These are phyloP conservation scores for Apiospora rasikravindrae DNA, from an alignment of 2,329 filamentous ascomycete species.

Conservation along the genomic window DNA sequence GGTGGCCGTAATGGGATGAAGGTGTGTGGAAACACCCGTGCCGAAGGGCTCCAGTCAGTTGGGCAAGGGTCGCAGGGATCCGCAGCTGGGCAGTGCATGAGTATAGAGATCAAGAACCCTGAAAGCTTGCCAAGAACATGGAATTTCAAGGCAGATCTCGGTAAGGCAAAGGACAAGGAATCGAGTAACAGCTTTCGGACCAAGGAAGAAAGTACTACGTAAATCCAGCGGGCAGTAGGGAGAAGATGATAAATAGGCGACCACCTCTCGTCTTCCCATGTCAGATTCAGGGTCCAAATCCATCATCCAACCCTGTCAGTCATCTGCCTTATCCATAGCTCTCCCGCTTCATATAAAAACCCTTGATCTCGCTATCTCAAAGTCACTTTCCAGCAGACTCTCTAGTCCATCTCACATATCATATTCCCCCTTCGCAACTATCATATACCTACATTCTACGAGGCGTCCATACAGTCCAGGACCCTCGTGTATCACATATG, in stretches of 20 bases:
- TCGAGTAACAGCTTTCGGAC: not conserved
- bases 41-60: not conserved
- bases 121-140: slow-evolving; percentile 1
- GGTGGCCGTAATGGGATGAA: not conserved
- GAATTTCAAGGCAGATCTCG: slow-evolving; percentile 7
- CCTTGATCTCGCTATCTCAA: not conserved
- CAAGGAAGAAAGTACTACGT: not conserved
- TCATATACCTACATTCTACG: too few species aligned
- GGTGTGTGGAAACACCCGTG: not conserved
- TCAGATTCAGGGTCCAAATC: slow-evolving; percentile 2
- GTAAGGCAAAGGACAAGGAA: not conserved
- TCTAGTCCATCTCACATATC: not conserved
- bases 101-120: slow-evolving; percentile 15
- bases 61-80: slow-evolving; percentile 10
- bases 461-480: slow-evolving; percentile 18
- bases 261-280: not conserved
- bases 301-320: slow-evolving; percentile 6
- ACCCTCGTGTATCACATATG: slow-evolving; percentile 12
- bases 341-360: not conserved
- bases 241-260: not conserved
- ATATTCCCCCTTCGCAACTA: slow-evolving; percentile 23
- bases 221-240: not conserved
- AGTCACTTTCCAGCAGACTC: not conserved
- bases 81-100: slow-evolving; percentile 6
- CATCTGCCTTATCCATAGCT: not conserved